Base-by-base conservation (phyloP, 331 rosid species). In the Prunus yedoensis region DNA sequence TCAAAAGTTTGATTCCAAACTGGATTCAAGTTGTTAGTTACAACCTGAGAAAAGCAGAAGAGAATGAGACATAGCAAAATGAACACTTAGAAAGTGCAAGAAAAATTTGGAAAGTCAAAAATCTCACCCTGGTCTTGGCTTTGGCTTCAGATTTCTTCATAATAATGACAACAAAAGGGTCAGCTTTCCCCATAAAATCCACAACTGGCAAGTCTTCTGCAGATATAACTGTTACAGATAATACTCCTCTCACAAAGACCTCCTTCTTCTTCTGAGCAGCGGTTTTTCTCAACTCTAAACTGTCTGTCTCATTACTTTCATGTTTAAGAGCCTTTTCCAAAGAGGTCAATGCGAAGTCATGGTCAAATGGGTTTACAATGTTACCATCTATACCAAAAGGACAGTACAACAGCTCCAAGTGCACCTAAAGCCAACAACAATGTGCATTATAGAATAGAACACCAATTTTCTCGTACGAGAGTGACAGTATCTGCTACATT, bases 1-100 rank as follows among this genome's bases (percentile, higher is more conserved):
- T 94, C 97, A 65, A 90, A 92, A 57, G 96, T 94, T 87, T 92
- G 99, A 83, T 94, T 94, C 99, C 99, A 94, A 46, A 85, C 87
- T 47, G 99, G 99, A 71, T 92, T 92, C 84, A 94, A 73, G 66
- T 86, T 89, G 82, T 92, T 96, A 9, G 67, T 87, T 25, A 92
- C 88, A 74, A 94, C 99, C 99, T 94, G 83, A 77, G 14, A 72
- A 80, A 81, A 72, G 63, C 68, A 75, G 25, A 43, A 67, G 32
- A 35, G 23, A 53, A 23, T 27, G 43, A 46, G 71, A 53, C n/a
- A 53, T 85, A 54, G 41, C 25, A 49, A 7, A 7, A 45, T 18
- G 65, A 6, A 28, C 3, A 70, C 13, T 27, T 46, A 18, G 35
- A 20, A 35, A 70, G 65, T 7, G 16, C 12, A 5, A 70, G 41